Base-by-base conservation (phyloP, 768 basidiomycete genomes). In the Trametes coccinea region DNA sequence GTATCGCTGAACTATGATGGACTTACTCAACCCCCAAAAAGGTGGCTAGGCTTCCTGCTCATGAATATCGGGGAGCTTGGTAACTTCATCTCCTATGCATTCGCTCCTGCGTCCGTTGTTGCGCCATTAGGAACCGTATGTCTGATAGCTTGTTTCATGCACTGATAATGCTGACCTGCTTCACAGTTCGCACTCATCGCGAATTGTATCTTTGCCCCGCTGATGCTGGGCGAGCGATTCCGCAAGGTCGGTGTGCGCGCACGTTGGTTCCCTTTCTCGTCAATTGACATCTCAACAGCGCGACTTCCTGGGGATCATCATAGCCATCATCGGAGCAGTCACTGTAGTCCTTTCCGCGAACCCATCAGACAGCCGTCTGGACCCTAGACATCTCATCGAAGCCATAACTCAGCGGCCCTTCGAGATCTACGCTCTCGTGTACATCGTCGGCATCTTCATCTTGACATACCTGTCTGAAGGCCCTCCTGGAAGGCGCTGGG, bases 71-170 rank as follows among this genome's bases (percentile, higher is more conserved):
- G 96, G 13, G 96, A 99, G 64, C 76, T 77, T 71, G 85, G 94
- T 5, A 98, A 98, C 71, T 98, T 97, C 69, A 88, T 87, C 49
- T 92, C 92, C 0, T 95, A 95, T 63, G 93, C 88, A 0, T 95
- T 83, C 74, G 93, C 93, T 22, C 93, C 93, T 8, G 93, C 93
- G 5, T 93, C 91, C n/a, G 77, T 95, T 4, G 94, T 98, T 11
- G 95, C 96, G 0, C 96, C 96, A 31, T 79, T 98, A 10, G 96
- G 96, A n/a, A 95, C 93, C 47, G 95, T 96, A 67, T 76, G 87
- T 75, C 34, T 56, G 22, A 27, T 45, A 49, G 31, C 61, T 53
- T 56, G 58, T 10, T 1, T 43, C 41, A 14, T 48, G 39, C 52
- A 22, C 29, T 14, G 11, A 17, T 31, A 5, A 9, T 14, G 30